Percentiles rank a stretch among this genome's conserved stretches.
Conservation (phyloP, 192 early-diverging fungal species). For the Powellomyces hirtus region DNA sequence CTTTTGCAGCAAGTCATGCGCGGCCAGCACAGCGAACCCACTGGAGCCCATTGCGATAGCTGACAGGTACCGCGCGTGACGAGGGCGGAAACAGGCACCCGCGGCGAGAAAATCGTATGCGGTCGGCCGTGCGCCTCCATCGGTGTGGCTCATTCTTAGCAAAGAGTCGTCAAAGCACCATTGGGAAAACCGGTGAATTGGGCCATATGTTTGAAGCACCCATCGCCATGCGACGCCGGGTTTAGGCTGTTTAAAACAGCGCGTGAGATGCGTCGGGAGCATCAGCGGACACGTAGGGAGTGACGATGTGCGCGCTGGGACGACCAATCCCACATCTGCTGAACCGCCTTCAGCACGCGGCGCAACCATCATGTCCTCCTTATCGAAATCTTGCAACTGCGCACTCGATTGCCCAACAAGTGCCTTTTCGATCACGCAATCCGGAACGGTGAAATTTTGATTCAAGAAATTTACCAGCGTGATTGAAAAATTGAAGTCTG, state of each 20-base stretch:
- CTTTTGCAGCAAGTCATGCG: slow-evolving; percentile 19
- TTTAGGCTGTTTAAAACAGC: slow-evolving; percentile 19
- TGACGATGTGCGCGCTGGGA: not conserved
- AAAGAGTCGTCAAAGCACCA: slow-evolving; percentile 26
- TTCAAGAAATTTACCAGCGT: slow-evolving; percentile 11
- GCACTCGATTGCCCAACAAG: not conserved
- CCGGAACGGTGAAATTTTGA: slow-evolving; percentile 16
- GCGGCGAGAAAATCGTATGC: slow-evolving; percentile 23
- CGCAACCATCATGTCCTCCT: not conserved
- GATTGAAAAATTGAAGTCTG: slow-evolving; percentile 14
- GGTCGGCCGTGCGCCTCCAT: not conserved
- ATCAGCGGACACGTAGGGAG: not conserved
- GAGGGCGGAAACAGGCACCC: slow-evolving; percentile 9
- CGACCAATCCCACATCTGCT: not conserved
- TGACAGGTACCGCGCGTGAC: slow-evolving; percentile 19
- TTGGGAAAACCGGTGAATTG: slow-evolving; percentile 16
- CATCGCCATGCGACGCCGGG: slow-evolving; percentile 26
- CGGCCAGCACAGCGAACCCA: slow-evolving; percentile 12
- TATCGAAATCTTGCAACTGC: too few relatives aligned
- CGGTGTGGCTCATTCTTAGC: slow-evolving; percentile 3
- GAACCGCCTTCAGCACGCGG: not conserved
- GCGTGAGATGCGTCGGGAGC: not conserved
- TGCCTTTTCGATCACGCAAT: not conserved
- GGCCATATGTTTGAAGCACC: slow-evolving; percentile 27
- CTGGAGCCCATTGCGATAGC: slow-evolving; percentile 7